A percentile compares a stretch with the other conserved stretches of the same genome.
Conservation (phyloP, 2,329 filamentous ascomycete species). For the Cladosporium sphaerospermum region DNA sequence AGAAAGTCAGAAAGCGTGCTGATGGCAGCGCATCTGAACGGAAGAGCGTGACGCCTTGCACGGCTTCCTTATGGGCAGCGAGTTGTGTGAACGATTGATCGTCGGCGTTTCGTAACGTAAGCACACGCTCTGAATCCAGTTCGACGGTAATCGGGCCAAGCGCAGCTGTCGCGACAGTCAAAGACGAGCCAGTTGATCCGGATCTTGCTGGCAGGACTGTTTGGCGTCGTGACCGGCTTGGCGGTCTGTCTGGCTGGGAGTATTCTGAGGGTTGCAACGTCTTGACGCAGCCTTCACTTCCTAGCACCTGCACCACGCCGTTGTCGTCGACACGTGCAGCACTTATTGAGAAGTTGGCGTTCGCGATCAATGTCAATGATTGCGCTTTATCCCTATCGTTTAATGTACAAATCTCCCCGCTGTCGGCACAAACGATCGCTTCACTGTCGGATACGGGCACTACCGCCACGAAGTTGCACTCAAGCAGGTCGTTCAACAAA, state of each 20-base stretch:
- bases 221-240: conserved; percentile 15
- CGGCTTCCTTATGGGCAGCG: conserved; percentile 52
- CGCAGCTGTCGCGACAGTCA: conserved; percentile 34
- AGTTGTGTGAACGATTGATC: conserved; percentile 32
- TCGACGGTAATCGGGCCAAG: conserved; percentile 29
- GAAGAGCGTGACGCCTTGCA: conserved; percentile 66
- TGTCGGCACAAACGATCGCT: conserved; percentile 79
- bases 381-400: conserved; percentile 69
- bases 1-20: conserved; percentile 85
- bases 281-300: conserved; percentile 54
- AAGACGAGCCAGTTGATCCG: conserved; percentile 6
- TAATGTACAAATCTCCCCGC: conserved; percentile 81
- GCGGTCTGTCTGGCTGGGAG: conserved; percentile 12
- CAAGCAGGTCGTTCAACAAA: conserved; percentile 71
- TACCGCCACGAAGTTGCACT: conserved; percentile 77
- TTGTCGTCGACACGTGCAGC: conserved; percentile 58
- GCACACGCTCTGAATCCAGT: conserved; percentile 20
- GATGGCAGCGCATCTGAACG: conserved; percentile 51
- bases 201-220: conserved; percentile 17
- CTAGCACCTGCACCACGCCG: conserved; percentile 60
- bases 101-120: conserved; percentile 11
- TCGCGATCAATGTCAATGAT: conserved; percentile 61
- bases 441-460: conserved; percentile 64
- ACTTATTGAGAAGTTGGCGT: conserved; percentile 60
- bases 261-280: conserved; percentile 38